Conservation (phyloP, 495 filamentous ascomycete species). For the Penicillium diatomitis region DNA sequence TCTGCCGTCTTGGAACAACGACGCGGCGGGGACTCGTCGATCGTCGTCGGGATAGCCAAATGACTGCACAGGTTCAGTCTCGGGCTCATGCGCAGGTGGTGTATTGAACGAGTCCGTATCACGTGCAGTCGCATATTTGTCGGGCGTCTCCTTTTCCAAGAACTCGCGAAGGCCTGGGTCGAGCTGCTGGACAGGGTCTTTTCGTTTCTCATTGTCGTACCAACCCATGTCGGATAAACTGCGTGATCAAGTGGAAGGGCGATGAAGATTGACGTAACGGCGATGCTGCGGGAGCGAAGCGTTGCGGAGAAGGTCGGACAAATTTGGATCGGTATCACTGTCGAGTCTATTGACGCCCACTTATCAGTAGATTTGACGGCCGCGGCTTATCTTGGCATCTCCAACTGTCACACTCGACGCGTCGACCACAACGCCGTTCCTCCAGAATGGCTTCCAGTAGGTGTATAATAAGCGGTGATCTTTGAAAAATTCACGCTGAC, state of each 20-base stretch:
- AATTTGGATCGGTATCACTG: conserved; percentile 20
- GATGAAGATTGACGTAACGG: neutral
- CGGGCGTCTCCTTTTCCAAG: conserved; percentile 71
- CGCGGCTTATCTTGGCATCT: conserved; percentile 9
- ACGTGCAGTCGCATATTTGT: conserved; percentile 53
- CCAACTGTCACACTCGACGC: conserved; percentile 21
- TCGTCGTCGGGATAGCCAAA: conserved; percentile 8
- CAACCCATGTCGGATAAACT: conserved; percentile 45
- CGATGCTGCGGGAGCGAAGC: neutral
- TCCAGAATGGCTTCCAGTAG: conserved; percentile 37
- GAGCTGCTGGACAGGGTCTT: conserved; percentile 71
- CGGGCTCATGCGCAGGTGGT: conserved; percentile 10
- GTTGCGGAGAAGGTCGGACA: conserved; percentile 25
- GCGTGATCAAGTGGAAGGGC: neutral
- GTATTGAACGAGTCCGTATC: conserved; percentile 6
- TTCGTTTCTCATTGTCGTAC: conserved; percentile 35
- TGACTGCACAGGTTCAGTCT: conserved; percentile 8
- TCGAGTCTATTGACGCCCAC: conserved; percentile 10
- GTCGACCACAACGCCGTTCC: conserved; percentile 29
- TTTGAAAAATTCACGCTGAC: conserved; percentile 3
- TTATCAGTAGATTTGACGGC: conserved; percentile 5
- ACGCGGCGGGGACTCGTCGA: conserved; percentile 46
- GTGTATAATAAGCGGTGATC: conserved; percentile 2
- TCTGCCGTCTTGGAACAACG: conserved; percentile 68
- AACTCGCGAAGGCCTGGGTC: conserved; percentile 79